Evolutionary conservation across 495 filamentous ascomycete genomes (phyloP), one percentile per base, ranked within the genome.

Genomic region (Penicillium flavigenum): DNA sequence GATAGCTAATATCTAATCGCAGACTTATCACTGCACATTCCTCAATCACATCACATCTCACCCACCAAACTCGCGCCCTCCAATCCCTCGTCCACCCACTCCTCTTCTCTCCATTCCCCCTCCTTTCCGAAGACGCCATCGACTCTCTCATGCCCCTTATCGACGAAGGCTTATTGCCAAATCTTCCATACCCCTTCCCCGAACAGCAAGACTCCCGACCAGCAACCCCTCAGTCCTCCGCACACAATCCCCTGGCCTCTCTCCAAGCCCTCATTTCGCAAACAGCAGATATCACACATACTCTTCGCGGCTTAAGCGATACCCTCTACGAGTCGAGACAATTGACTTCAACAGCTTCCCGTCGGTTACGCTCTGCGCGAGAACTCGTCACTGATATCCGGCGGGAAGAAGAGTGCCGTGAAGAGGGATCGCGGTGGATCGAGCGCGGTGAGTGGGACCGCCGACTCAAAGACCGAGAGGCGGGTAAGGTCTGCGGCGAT

Each of bases 291-390:
- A 81, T 97, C 16, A 84, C 90, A 31, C 80, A 86, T 52, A 87
- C 90, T 2, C 86, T 98, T 44, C 88, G 88, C 57, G 84, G 88
- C 61, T 80, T 98, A 7, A 88, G 88, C n/a, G 94, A 98, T 68
- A 91, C 89, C 0, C 79, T 98, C 20, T 92, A 98, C 71, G 96
- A 97, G 86, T 88, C 85, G n/a, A 83, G 90, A 4, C 94, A 98
- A 67, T 86, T 89, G 0, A 92, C 88, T 1, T 86, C 85, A 1
- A 86, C 85, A 0, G 94, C 94, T 11, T 85, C 87, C 4, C 80
- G 94, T 31, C 76, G 88, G 31, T 75, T 98, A 31, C 81, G 86
- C 51, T 86, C 82, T 32, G 90, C 89, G 1, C 86, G 85, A 50
- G 91, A 93, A 64, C 81, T 91, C 34, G 88, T 96, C 3, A 83